Evolutionary conservation across 169 alveolate genomes (phyloP).

Genomic region (Plasmodium knowlesi): DNA sequence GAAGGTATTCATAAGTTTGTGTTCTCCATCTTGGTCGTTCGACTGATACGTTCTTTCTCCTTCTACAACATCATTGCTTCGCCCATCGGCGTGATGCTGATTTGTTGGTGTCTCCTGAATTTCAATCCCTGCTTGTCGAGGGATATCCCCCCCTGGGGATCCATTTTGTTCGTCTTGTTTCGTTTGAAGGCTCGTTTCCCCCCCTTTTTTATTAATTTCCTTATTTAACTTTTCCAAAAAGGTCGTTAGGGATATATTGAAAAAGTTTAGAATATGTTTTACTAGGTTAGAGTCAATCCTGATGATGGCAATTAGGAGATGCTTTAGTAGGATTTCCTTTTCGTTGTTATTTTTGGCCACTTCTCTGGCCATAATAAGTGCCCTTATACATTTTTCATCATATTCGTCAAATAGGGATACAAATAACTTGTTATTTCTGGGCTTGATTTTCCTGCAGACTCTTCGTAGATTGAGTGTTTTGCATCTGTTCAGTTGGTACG

Average conservation of each 20-base stretch:
- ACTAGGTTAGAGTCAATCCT: slow-evolving; percentile 19
- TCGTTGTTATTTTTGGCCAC: slow-evolving; percentile 67
- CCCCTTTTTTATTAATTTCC: neutral
- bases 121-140: neutral
- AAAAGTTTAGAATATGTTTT: slow-evolving; percentile 49
- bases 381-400: slow-evolving; percentile 65
- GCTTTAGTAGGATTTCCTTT: slow-evolving; percentile 27
- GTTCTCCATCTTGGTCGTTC: neutral
- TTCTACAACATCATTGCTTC: neutral
- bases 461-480: slow-evolving; percentile 2
- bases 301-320: slow-evolving; percentile 44
- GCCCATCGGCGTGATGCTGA: neutral
- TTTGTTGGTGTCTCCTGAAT: neutral
- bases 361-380: slow-evolving; percentile 69
- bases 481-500: slow-evolving; percentile 25
- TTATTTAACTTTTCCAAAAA: slow-evolving; percentile 52
- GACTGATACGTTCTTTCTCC: neutral
- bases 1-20: slow-evolving; percentile 3
- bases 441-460: slow-evolving; percentile 6
- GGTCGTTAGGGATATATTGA: slow-evolving; percentile 25
- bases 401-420: slow-evolving; percentile 54
- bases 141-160: neutral
- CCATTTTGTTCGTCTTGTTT: neutral
- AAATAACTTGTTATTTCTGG: slow-evolving; percentile 2
- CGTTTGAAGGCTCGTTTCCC: neutral